phyloP scores from a whole-genome alignment of 768 basidiomycete genomes.

The Leccinum sublutescens region DNA sequence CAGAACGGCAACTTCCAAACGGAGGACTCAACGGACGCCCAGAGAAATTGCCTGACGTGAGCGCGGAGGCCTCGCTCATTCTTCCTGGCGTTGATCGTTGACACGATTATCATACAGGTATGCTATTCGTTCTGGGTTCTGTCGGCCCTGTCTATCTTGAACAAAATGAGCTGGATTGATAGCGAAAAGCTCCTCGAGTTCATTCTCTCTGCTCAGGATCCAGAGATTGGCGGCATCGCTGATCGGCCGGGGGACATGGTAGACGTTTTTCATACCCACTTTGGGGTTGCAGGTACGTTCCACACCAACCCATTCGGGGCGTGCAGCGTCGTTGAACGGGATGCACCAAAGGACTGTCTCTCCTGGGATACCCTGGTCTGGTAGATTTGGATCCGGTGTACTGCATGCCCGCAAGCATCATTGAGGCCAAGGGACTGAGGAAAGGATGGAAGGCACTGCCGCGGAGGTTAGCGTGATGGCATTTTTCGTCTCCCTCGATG shows the following conservation, averaged over 20 bases:
- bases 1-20: constrained; percentile 88
- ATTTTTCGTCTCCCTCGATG: constrained; percentile 3
- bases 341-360: constrained; percentile 62
- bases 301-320: not conserved
- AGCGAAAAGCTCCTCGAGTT: constrained; percentile 71
- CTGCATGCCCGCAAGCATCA: constrained; percentile 86
- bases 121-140: constrained; percentile 99
- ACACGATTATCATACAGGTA: constrained; percentile 32
- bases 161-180: constrained; percentile 86
- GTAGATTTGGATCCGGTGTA: constrained; percentile 91
- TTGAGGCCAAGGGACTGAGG: constrained; percentile 65
- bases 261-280: constrained; percentile 96
- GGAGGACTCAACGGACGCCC: constrained; percentile 97
- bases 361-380: constrained; percentile 84
- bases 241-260: constrained; percentile 92
- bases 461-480: constrained; percentile 22
- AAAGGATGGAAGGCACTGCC: constrained; percentile 43
- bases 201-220: constrained; percentile 88
- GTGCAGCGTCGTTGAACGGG: not conserved
- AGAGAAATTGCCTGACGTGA: constrained; percentile 93
- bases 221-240: constrained; percentile 88
- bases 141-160: constrained; percentile 81
- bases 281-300: constrained; percentile 78
- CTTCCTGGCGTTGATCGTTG: not conserved
- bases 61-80: constrained; percentile 24